A percentile compares a stretch with the other conserved stretches of the same genome.
Conservation (phyloP, 768 basidiomycete genomes). For the Daedalea quercina region DNA sequence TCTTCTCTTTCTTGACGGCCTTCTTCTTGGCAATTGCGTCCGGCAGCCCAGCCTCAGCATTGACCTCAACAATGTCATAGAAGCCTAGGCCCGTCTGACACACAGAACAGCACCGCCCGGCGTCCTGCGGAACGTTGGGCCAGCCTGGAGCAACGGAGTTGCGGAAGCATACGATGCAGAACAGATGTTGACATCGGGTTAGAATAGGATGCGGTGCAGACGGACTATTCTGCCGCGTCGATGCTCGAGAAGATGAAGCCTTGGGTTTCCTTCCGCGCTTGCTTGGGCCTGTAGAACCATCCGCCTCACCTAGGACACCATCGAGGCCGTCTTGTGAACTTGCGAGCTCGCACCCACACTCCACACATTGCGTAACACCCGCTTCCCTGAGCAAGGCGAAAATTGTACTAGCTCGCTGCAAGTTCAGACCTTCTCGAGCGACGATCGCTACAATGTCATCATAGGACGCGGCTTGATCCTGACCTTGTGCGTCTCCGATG, state of each 20-base stretch:
- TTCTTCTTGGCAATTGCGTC: slow-evolving; percentile 42
- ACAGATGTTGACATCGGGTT: slow-evolving; percentile 92
- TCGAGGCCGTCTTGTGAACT: slow-evolving; percentile 33
- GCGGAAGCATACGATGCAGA: slow-evolving; percentile 83
- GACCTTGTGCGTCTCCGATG: slow-evolving; percentile 33
- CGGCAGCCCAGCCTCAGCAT: slow-evolving; percentile 44
- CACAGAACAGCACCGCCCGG: slow-evolving; percentile 62
- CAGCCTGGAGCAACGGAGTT: slow-evolving; percentile 72
- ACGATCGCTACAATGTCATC: slow-evolving; percentile 79
- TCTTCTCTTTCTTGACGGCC: slow-evolving; percentile 57
- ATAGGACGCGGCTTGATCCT: slow-evolving; percentile 53
- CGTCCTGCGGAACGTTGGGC: slow-evolving; percentile 60
- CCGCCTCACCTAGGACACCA: slow-evolving; percentile 40
- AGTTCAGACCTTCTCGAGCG: slow-evolving; percentile 69
- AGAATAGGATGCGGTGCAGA: slow-evolving; percentile 58
- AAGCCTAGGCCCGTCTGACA: slow-evolving; percentile 67
- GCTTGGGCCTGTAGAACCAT: slow-evolving; percentile 36
- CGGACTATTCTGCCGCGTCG: slow-evolving; percentile 74
- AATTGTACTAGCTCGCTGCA: slow-evolving; percentile 70
- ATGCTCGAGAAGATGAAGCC: slow-evolving; percentile 48
- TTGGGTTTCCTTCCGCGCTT: slow-evolving; percentile 51
- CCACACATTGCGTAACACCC: slow-evolving; percentile 81
- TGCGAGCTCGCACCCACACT: slow-evolving; percentile 78
- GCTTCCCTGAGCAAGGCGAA: slow-evolving; percentile 83
- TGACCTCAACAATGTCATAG: slow-evolving; percentile 79